phyloP scores from a whole-genome alignment of 306 rosid genomes.

The Cicer chorassanicum region DNA sequence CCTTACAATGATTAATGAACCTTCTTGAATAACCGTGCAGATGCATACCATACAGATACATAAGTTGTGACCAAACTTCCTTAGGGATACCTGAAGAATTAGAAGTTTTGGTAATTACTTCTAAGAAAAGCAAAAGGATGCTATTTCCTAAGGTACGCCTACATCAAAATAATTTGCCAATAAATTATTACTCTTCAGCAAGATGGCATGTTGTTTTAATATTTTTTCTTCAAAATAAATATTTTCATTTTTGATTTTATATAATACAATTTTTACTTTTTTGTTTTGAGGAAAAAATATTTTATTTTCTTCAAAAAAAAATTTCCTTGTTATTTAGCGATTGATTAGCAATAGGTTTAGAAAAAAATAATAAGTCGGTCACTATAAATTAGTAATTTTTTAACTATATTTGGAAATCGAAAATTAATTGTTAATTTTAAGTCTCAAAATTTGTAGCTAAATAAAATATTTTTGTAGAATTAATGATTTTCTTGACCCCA shows the following conservation, averaged over 20 bases:
- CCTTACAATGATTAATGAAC: conserved; percentile 28
- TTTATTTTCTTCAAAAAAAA: no score
- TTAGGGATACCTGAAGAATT: conserved; percentile 49
- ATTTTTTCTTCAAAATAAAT: no score
- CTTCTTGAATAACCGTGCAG: conserved; percentile 47
- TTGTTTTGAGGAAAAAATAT: no score
- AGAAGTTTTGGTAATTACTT: conserved; percentile 80
- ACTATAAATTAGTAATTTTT: no score
- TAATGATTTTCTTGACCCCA: not conserved
- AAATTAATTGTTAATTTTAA: not conserved
- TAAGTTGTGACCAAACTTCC: conserved; percentile 41
- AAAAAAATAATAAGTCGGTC: no score
- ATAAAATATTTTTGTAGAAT: not conserved
- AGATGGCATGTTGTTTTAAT: not conserved
- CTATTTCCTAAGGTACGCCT: conserved; percentile 78
- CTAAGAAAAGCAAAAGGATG: conserved; percentile 82
- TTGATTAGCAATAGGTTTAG: no score
- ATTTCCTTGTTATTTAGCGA: no score
- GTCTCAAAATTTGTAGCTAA: not conserved
- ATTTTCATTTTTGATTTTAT: not conserved
- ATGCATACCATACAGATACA: conserved; percentile 86
- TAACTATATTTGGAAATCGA: no score
- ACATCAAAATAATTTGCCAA: not conserved
- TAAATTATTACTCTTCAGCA: not conserved
- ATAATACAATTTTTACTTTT: not conserved